A percentile compares a stretch with the other conserved stretches of the same genome.
Evolutionary conservation across 768 basidiomycete species (phyloP).

Genomic region (Mycena alexandri): DNA sequence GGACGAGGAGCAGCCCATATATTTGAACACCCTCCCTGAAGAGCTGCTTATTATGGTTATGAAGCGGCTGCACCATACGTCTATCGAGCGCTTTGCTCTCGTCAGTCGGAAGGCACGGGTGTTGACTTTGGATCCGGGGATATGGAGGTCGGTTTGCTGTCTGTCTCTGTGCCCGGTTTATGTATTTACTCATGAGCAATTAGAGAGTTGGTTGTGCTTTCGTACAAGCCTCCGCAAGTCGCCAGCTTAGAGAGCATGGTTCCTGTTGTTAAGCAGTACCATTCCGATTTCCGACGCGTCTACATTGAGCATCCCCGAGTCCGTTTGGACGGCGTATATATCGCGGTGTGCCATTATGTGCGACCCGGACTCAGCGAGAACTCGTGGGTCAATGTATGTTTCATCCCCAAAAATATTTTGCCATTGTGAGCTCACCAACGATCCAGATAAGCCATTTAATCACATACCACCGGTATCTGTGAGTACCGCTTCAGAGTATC

Average conservation of each 20-base stretch:
- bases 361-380: conserved; percentile 86
- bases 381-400: conserved; percentile 85
- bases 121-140: conserved; percentile 72
- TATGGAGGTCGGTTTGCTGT: conserved; percentile 76
- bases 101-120: conserved; percentile 82
- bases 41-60: conserved; percentile 82
- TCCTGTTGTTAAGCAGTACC: conserved; percentile 64
- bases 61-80: conserved; percentile 70
- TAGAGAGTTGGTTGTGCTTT: conserved; percentile 73
- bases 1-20: conserved; percentile 69
- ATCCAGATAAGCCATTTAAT: conserved; percentile 83
- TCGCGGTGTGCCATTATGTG: conserved; percentile 92
- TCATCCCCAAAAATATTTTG: conserved; percentile 3
- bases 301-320: conserved; percentile 89
- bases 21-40: conserved; percentile 75
- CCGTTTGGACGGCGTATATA: conserved; percentile 90
- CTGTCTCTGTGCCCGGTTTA: conserved; percentile 7
- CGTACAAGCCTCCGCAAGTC: conserved; percentile 85
- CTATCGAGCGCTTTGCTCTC: conserved; percentile 82
- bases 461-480: conserved; percentile 95
- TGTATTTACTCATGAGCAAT: conserved; percentile 2
- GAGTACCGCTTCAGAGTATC: conserved; percentile 42
- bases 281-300: conserved; percentile 77
- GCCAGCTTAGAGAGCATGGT: conserved; percentile 61
- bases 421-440: conserved; percentile 24